A percentile compares a stretch with the other conserved stretches of the same genome.
These are phyloP conservation scores for Ascochyta koolunga DNA, from an alignment of 2,329 filamentous ascomycete species.

Conservation along the genomic window DNA sequence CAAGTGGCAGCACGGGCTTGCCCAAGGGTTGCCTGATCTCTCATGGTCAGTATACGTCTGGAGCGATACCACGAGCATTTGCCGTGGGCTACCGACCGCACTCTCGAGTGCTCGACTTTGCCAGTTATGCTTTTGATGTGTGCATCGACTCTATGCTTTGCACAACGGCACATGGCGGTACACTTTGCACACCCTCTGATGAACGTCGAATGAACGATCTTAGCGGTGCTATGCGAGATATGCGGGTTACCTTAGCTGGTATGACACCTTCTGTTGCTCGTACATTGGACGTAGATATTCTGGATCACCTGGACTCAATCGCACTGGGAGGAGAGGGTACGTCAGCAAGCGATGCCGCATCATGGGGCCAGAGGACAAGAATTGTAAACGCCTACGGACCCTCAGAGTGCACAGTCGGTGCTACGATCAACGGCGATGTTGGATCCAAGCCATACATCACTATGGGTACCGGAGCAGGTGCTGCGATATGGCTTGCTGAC, in stretches of 20 bases:
- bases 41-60: conserved; percentile 44
- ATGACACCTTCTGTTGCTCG: conserved; percentile 49
- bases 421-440: conserved; percentile 40
- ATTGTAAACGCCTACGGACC: conserved; percentile 47
- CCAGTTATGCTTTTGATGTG: conserved; percentile 48
- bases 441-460: conserved; percentile 41
- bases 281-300: conserved; percentile 43
- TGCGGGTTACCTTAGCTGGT: conserved; percentile 42
- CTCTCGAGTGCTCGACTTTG: conserved; percentile 46
- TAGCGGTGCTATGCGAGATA: conserved; percentile 47
- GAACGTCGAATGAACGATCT: conserved; percentile 57
- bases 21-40: conserved; percentile 46
- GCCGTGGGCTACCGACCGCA: conserved; percentile 42
- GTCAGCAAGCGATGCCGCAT: conserved; percentile 39
- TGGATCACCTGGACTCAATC: conserved; percentile 53
- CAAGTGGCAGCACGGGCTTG: conserved; percentile 44
- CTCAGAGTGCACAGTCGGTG: conserved; percentile 46
- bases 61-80: conserved; percentile 42
- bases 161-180: conserved; percentile 42
- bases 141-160: conserved; percentile 46
- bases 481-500: conserved; percentile 50
- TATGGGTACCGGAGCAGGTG: conserved; percentile 46
- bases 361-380: conserved; percentile 54
- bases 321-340: conserved; percentile 49
- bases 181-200: conserved; percentile 50